Percentiles rank a stretch among this genome's conserved stretches.
These are phyloP conservation scores for Rhodotorula babjevae DNA, from an alignment of 768 basidiomycete genomes.

Conservation along the genomic window DNA sequence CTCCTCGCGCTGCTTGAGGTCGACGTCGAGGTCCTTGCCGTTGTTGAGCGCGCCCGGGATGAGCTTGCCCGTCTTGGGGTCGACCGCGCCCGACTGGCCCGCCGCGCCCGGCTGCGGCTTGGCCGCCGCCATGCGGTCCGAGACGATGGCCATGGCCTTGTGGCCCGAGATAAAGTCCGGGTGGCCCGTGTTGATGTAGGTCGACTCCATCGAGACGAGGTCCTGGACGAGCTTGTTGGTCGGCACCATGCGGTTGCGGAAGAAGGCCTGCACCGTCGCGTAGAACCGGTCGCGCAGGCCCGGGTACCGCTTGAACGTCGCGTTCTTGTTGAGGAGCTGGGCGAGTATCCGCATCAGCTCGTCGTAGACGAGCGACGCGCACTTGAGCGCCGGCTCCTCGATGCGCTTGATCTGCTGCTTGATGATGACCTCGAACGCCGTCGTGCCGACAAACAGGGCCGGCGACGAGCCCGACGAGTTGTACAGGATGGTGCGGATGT, in stretches of 20 bases:
- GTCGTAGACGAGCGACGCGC: constrained; percentile 92
- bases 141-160: constrained; percentile 85
- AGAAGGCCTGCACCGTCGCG: constrained; percentile 89
- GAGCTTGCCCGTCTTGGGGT: constrained; percentile 67
- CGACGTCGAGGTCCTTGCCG: constrained; percentile 88
- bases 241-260: constrained; percentile 87
- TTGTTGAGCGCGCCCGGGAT: constrained; percentile 71
- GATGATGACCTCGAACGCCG: constrained; percentile 96
- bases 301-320: constrained; percentile 93
- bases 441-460: constrained; percentile 89
- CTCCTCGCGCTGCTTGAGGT: constrained; percentile 77
- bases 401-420: constrained; percentile 97
- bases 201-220: constrained; percentile 95
- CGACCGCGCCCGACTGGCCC: constrained; percentile 47
- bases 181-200: constrained; percentile 98
- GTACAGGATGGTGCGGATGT: constrained; percentile 91
- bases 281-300: constrained; percentile 96
- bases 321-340: constrained; percentile 81
- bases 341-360: constrained; percentile 94
- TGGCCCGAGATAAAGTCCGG: constrained; percentile 97
- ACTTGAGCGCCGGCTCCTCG: constrained; percentile 88
- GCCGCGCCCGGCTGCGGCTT: constrained; percentile 59
- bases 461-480: constrained; percentile 98
- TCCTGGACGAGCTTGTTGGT: constrained; percentile 92
- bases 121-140: constrained; percentile 71